phyloP scores from a whole-genome alignment of 768 basidiomycete genomes.

The Xerocomus potaroensis region DNA sequence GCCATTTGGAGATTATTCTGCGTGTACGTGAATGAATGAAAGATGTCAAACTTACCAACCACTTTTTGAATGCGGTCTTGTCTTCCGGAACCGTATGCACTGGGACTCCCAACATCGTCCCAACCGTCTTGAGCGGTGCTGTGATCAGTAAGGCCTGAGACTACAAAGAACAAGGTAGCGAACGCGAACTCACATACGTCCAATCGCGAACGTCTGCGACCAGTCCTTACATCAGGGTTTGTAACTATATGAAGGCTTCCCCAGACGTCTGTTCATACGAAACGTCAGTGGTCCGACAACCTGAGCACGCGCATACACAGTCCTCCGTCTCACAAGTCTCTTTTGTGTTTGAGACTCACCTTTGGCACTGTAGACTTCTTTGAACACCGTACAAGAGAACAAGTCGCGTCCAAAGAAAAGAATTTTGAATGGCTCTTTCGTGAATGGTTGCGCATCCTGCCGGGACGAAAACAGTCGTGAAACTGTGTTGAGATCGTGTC shows the following conservation, averaged over 20 bases:
- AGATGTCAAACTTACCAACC: conserved; percentile 46
- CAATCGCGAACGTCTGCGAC: conserved; percentile 54
- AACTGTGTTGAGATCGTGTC: neutral
- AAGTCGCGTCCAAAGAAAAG: conserved; percentile 87
- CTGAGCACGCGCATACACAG: too few species aligned
- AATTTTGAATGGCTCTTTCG: conserved; percentile 53
- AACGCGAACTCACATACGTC: conserved; percentile 44
- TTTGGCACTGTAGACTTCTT: conserved; percentile 54
- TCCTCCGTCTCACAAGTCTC: neutral
- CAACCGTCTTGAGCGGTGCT: conserved; percentile 73
- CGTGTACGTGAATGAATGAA: neutral
- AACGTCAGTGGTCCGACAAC: too few species aligned
- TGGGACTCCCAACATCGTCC: conserved; percentile 47
- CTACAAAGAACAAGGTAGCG: too few species aligned
- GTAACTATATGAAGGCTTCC: conserved; percentile 62
- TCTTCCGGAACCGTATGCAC: conserved; percentile 58
- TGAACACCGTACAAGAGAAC: conserved; percentile 76
- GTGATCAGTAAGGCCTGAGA: conserved; percentile 1
- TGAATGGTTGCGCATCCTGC: neutral
- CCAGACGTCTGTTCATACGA: conserved; percentile 68
- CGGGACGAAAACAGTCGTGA: neutral
- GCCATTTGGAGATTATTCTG: conserved; percentile 26
- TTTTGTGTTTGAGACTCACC: conserved; percentile 38
- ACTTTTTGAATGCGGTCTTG: conserved; percentile 57
- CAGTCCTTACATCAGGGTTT: conserved; percentile 60